A percentile compares a stretch with the other conserved stretches of the same genome.
Evolutionary conservation across 1,284 basidiomycete genomes (phyloP).

Genomic region (Crepidotus sp.): DNA sequence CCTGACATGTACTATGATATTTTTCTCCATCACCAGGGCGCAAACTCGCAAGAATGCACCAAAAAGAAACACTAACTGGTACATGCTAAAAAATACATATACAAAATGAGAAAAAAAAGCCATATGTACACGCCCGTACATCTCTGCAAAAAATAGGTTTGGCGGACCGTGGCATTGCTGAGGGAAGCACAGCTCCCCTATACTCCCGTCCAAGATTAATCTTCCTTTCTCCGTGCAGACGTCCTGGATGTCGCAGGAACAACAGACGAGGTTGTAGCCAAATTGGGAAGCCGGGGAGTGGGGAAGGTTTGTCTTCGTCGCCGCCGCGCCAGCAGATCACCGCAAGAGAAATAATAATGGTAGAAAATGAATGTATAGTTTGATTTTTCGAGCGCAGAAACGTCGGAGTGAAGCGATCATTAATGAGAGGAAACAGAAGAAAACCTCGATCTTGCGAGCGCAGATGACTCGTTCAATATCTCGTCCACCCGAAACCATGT

Average conservation of each 20-base stretch:
- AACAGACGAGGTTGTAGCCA: constrained; percentile 2
- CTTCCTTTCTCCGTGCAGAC: not conserved
- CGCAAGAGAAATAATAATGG: constrained; percentile 11
- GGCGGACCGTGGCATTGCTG: constrained; percentile 1
- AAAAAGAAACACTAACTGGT: constrained; percentile 7
- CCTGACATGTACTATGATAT: constrained; percentile 6
- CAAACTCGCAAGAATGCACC: constrained; percentile 5
- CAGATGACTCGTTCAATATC: constrained; percentile 15
- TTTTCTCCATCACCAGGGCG: not conserved
- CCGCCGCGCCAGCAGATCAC: constrained; percentile 1
- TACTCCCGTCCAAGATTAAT: not conserved
- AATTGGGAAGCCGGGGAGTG: not conserved
- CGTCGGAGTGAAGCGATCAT: constrained; percentile 5
- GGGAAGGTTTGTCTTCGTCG: constrained; percentile 2
- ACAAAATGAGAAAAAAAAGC: constrained; percentile 9
- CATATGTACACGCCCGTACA: constrained; percentile 7
- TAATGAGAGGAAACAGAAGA: constrained; percentile 5
- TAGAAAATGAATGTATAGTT: constrained; percentile 17
- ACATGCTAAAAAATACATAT: constrained; percentile 16
- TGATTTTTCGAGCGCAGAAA: constrained; percentile 13
- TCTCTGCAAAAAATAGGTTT: constrained; percentile 9
- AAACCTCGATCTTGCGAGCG: constrained; percentile 14
- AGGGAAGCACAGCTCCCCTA: constrained; percentile 12
- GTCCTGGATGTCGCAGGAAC: constrained; percentile 1
- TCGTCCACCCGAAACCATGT: constrained; percentile 1